phyloP scores from a whole-genome alignment of 2,329 filamentous ascomycete species.

The Paraconiothyrium brasiliense region DNA sequence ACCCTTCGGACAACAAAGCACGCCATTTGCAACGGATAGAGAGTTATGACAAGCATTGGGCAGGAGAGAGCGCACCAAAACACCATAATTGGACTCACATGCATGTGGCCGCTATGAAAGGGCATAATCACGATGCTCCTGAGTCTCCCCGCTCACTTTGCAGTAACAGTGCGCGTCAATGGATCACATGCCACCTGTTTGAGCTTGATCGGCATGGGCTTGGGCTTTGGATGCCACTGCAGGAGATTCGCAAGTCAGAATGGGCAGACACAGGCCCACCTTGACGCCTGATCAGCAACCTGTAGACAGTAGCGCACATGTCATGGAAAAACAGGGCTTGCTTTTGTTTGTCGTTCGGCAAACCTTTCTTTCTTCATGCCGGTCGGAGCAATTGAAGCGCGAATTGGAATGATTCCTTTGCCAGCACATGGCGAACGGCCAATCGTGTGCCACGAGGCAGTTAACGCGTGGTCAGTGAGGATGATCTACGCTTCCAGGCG shows the following conservation, averaged over 20 bases:
- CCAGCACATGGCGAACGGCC: background rate
- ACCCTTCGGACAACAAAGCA: background rate
- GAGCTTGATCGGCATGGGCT: background rate
- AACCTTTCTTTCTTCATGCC: background rate
- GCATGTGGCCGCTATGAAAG: background rate
- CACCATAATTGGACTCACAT: background rate
- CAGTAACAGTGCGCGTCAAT: background rate
- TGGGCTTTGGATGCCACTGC: background rate
- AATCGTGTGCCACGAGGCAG: conserved; percentile 4
- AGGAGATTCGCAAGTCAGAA: background rate
- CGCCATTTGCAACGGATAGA: background rate
- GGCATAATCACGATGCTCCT: background rate
- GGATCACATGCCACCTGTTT: background rate
- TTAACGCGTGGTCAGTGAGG: conserved; percentile 28
- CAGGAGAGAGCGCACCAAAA: background rate
- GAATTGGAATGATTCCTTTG: background rate
- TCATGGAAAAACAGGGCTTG: background rate
- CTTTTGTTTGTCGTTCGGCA: background rate
- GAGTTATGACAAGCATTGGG: background rate
- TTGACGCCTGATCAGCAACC: background rate
- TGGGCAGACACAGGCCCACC: background rate
- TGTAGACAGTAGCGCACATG: background rate
- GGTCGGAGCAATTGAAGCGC: background rate
- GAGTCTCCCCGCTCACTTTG: background rate
- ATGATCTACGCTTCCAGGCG: conserved; percentile 18